These are phyloP conservation scores for Penicillium sp. DNA, from an alignment of 2,329 filamentous ascomycete species.

Conservation along the genomic window DNA sequence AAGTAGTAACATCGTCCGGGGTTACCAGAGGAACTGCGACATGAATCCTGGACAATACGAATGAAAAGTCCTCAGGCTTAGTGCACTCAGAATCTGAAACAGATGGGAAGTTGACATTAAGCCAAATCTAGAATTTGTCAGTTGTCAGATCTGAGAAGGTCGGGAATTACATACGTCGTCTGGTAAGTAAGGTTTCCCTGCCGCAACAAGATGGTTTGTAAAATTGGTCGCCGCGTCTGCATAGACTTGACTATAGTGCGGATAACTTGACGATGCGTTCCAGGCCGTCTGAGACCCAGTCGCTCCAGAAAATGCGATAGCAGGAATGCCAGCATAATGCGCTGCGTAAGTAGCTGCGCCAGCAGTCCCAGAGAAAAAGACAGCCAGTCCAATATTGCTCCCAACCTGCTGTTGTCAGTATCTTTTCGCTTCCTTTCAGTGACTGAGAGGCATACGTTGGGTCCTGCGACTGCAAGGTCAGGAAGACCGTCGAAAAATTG, in stretches of 20 bases:
- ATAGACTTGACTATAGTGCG: conserved; percentile 63
- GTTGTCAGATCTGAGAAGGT: background rate
- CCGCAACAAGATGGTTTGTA: conserved; percentile 58
- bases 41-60: conserved; percentile 66
- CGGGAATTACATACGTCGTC: conserved; percentile 33
- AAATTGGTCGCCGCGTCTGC: conserved; percentile 65
- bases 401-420: conserved; percentile 33
- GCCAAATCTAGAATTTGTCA: conserved; percentile 48
- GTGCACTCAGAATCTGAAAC: conserved; percentile 56
- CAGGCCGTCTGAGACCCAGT: conserved; percentile 58
- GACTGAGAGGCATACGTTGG: conserved; percentile 54
- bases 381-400: conserved; percentile 60
- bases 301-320: conserved; percentile 69
- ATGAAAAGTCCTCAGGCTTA: conserved; percentile 61
- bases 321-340: conserved; percentile 59
- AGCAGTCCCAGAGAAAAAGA: conserved; percentile 69
- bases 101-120: conserved; percentile 71
- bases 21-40: conserved; percentile 44
- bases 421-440: background rate
- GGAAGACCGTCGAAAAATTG: conserved; percentile 59
- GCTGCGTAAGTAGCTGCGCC: conserved; percentile 66
- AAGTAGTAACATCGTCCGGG: conserved; percentile 59
- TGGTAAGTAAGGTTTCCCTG: conserved; percentile 67
- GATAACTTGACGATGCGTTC: conserved; percentile 47
- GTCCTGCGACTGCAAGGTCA: conserved; percentile 68